phyloP scores from a whole-genome alignment of 352 stramenopile genomes.

The Pythium volutum region DNA sequence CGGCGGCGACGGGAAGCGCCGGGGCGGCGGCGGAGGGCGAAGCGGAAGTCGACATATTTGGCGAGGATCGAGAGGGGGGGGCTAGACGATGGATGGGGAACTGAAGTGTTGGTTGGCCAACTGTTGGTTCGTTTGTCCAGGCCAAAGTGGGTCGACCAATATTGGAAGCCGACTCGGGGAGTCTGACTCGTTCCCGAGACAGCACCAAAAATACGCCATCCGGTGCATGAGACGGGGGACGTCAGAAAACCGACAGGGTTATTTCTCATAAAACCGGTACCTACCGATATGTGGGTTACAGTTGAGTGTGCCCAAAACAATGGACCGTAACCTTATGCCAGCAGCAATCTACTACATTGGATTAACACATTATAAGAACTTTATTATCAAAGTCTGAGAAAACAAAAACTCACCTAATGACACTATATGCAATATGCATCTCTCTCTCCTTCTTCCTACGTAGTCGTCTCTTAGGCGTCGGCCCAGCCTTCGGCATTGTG shows the following conservation, averaged over 20 bases:
- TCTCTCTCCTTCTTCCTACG: too few species aligned
- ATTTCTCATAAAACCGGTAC: too few species aligned
- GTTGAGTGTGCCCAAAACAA: too few species aligned
- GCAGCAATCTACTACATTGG: neutral
- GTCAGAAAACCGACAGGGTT: too few species aligned
- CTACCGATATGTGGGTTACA: too few species aligned
- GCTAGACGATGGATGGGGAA: neutral
- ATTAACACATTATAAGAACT: neutral
- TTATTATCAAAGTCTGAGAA: neutral
- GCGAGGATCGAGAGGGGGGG: neutral
- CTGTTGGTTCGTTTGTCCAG: neutral
- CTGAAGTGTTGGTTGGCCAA: neutral
- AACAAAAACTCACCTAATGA: too few species aligned
- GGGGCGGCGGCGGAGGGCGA: neutral
- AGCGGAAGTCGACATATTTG: constrained; percentile 9
- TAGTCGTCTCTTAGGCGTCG: constrained; percentile 75
- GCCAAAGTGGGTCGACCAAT: too few species aligned
- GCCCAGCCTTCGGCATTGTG: constrained; percentile 91
- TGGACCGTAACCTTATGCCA: too few species aligned
- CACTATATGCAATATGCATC: neutral
- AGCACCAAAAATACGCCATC: neutral
- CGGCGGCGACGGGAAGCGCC: constrained; percentile 11
- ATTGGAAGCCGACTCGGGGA: too few species aligned
- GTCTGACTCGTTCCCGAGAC: too few species aligned
- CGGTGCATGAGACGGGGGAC: too few species aligned